Evolutionary conservation across 257 asterid species (phyloP), one percentile per base, ranked within the genome.

Genomic region (Solanum chilense): DNA sequence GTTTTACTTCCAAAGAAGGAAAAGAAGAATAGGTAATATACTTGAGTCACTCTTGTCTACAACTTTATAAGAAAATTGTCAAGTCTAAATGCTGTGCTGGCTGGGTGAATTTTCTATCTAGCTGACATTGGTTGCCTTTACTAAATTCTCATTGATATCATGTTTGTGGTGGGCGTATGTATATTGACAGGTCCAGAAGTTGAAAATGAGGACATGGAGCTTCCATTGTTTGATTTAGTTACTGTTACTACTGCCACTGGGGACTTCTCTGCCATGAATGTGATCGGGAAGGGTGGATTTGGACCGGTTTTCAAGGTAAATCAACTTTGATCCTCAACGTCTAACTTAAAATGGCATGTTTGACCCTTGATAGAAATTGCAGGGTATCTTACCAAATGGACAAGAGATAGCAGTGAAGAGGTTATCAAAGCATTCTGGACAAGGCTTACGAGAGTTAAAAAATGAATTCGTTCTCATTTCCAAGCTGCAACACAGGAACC

Each of bases 401-500:
- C 85, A 77, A 78, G 88, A 85, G 39, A 44, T 88, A 3, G 90
- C 88, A 21, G 88, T 88, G 10, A 88, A 88, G 87, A 16, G 86
- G 74, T 16, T 88, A 18, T 85, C 86, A 9, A 80, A 85, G 52
- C 35, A 68, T 14, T 88, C 90, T 10, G 85, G 80, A 35, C 85
- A 88, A 78, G 87, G 87, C 12, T 3, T 20, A 66, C 56, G 85
- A n/a, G 89, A 87, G 39, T 88, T 76, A 9, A 78, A 5, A 8
- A 75, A 88, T 64, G 86, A 84, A 80, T 45, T 84, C 11, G 60
- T 77, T 44, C 78, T 85, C 56, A 87, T 87, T 87, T 76, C 89
- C 66, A 87, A 87, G 69, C 87, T 87, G 64, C 89, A 87, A 52
- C 89, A 87, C 18, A 70, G 89, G 33, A 82, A 87, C 35, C 89